Percentiles rank a stretch among this genome's conserved stretches.
phyloP scores from a whole-genome alignment of 2,329 filamentous ascomycete genomes.

The Penicillium psychrosexuale region DNA sequence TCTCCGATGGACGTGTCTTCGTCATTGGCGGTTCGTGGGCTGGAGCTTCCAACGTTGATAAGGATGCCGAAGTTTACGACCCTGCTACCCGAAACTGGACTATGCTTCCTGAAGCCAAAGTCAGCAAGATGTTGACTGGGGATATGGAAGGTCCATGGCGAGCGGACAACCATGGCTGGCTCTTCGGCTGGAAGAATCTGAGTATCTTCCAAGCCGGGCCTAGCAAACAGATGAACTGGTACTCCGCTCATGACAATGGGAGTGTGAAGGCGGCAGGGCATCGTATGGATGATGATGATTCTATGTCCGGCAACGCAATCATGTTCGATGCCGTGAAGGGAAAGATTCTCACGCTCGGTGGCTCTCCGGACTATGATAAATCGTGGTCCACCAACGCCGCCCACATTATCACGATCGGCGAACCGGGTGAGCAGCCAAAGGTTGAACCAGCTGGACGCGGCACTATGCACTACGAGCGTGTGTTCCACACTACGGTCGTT shows the following conservation, averaged over 20 bases:
- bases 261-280: constrained; percentile 42
- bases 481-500: constrained; percentile 49
- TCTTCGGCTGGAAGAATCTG: constrained; percentile 50
- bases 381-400: constrained; percentile 45
- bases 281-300: constrained; percentile 45
- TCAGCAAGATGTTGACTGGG: constrained; percentile 44
- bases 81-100: constrained; percentile 49
- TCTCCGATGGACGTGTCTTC: constrained; percentile 56
- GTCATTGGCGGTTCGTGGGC: constrained; percentile 58
- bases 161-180: constrained; percentile 55
- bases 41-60: constrained; percentile 46
- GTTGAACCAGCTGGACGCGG: constrained; percentile 44
- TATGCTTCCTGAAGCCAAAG: constrained; percentile 46
- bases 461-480: constrained; percentile 46
- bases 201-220: constrained; percentile 57
- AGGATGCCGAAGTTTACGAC: constrained; percentile 57
- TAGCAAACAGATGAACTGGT: constrained; percentile 57
- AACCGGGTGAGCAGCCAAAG: constrained; percentile 9
- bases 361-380: constrained; percentile 47
- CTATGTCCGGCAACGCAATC: constrained; percentile 56
- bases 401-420: constrained; percentile 51
- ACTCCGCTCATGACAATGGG: constrained; percentile 46
- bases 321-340: constrained; percentile 58
- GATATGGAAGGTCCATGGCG: constrained; percentile 43
- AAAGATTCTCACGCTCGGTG: constrained; percentile 56